These are phyloP conservation scores for Exsudoporus frostii DNA, from an alignment of 768 basidiomycete genomes.

Conservation along the genomic window DNA sequence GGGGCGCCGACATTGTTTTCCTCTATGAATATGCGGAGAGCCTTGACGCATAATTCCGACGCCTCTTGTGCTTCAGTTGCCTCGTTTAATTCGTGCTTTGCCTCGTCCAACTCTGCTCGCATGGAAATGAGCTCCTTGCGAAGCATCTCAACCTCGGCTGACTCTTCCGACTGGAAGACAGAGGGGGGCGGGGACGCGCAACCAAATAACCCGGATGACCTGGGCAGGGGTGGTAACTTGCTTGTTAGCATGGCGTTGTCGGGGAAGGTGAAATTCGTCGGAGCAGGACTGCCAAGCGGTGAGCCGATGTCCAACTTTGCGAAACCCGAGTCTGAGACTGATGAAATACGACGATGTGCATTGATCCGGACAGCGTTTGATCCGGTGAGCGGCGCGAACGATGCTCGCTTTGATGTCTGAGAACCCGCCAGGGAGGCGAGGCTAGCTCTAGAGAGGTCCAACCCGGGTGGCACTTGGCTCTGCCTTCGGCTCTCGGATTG, in stretches of 20 bases:
- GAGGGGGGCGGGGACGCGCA: slow-evolving; percentile 44
- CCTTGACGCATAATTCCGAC: slow-evolving; percentile 79
- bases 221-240: slow-evolving; percentile 26
- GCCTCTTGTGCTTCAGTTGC: slow-evolving; percentile 83
- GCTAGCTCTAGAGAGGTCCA: slow-evolving; percentile 56
- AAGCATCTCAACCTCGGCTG: slow-evolving; percentile 52
- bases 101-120: slow-evolving; percentile 59
- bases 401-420: slow-evolving; percentile 63
- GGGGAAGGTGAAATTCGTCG: slow-evolving; percentile 35
- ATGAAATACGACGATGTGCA: slow-evolving; percentile 69
- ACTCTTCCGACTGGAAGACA: slow-evolving; percentile 29
- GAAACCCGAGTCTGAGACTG: slow-evolving; percentile 61
- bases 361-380: slow-evolving; percentile 41
- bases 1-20: slow-evolving; percentile 61
- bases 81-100: slow-evolving; percentile 68
- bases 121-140: slow-evolving; percentile 56
- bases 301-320: slow-evolving; percentile 34
- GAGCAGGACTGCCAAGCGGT: slow-evolving; percentile 30
- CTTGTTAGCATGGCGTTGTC: slow-evolving; percentile 23
- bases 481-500: slow-evolving; percentile 73
- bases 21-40: slow-evolving; percentile 78
- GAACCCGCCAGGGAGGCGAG: slow-evolving; percentile 39
- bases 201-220: slow-evolving; percentile 52
- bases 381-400: slow-evolving; percentile 71
- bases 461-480: slow-evolving; percentile 46